Conservation (phyloP, 2,329 filamentous ascomycete genomes). For the Onygenales sp. region DNA sequence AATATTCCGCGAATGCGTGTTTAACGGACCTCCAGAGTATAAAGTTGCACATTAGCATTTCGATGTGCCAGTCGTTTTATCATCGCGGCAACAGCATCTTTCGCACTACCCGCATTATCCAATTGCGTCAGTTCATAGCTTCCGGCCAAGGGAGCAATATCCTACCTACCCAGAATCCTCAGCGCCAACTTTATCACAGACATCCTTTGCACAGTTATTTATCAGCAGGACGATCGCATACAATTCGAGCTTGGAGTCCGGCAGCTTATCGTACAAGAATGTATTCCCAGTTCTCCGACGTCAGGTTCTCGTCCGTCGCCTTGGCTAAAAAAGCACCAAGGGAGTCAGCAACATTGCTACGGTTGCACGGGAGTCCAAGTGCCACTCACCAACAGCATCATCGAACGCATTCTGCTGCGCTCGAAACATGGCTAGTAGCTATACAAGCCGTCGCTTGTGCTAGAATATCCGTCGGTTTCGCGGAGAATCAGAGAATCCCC, state of each 20-base stretch:
- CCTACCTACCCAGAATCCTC: slow-evolving; percentile 38
- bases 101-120: slow-evolving; percentile 40
- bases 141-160: neutral
- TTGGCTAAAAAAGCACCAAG: slow-evolving; percentile 42
- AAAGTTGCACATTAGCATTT: slow-evolving; percentile 92
- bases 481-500: neutral
- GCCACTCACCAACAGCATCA: slow-evolving; percentile 56
- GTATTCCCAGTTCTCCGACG: slow-evolving; percentile 69
- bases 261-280: slow-evolving; percentile 43
- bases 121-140: slow-evolving; percentile 5
- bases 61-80: slow-evolving; percentile 88
- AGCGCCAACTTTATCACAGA: slow-evolving; percentile 49
- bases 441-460: too few relatives aligned
- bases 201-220: slow-evolving; percentile 35
- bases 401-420: slow-evolving; percentile 60
- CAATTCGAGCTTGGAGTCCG: neutral
- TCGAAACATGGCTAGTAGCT: slow-evolving; percentile 43
- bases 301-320: slow-evolving; percentile 96
- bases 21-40: slow-evolving; percentile 66
- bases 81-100: slow-evolving; percentile 79
- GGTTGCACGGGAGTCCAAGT: neutral
- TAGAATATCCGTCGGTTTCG: neutral
- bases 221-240: neutral
- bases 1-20: neutral
- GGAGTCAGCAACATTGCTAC: neutral